These are phyloP conservation scores for Mucor velutinosus DNA, from an alignment of 371 early-diverging fungal species.

Conservation along the genomic window DNA sequence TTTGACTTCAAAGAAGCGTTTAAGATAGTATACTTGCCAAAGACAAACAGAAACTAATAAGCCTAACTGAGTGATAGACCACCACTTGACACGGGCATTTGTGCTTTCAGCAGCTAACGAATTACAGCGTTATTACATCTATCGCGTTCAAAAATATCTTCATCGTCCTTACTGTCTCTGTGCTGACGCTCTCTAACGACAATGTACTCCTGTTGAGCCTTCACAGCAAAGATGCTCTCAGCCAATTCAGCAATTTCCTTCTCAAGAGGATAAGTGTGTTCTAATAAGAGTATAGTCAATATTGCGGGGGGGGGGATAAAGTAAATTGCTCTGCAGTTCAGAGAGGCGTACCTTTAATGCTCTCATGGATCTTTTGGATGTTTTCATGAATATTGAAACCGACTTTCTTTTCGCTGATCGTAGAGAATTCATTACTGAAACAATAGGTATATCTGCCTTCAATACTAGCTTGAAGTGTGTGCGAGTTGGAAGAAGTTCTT, in stretches of 20 bases:
- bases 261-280: slow-evolving; percentile 65
- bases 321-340: no score
- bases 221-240: slow-evolving; percentile 64
- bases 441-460: slow-evolving; percentile 75
- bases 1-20: slow-evolving; percentile 79
- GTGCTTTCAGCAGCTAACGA: slow-evolving; percentile 75
- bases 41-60: slow-evolving; percentile 66
- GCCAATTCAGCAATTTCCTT: slow-evolving; percentile 69
- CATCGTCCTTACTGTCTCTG: slow-evolving; percentile 62
- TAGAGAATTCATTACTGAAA: slow-evolving; percentile 70
- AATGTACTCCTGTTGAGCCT: slow-evolving; percentile 78
- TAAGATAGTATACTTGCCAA: slow-evolving; percentile 76
- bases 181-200: slow-evolving; percentile 70
- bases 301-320: neutral
- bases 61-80: slow-evolving; percentile 70
- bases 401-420: slow-evolving; percentile 52
- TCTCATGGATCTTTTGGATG: slow-evolving; percentile 39
- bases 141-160: no score
- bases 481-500: slow-evolving; percentile 54
- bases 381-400: slow-evolving; percentile 57
- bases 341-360: slow-evolving; percentile 32
- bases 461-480: slow-evolving; percentile 53
- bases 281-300: slow-evolving; percentile 13
- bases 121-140: neutral
- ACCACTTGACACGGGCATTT: slow-evolving; percentile 76